Percentiles rank a stretch among this genome's conserved stretches.
Conservation (phyloP, 2,329 filamentous ascomycete genomes). For the Ascosphaera apis region DNA sequence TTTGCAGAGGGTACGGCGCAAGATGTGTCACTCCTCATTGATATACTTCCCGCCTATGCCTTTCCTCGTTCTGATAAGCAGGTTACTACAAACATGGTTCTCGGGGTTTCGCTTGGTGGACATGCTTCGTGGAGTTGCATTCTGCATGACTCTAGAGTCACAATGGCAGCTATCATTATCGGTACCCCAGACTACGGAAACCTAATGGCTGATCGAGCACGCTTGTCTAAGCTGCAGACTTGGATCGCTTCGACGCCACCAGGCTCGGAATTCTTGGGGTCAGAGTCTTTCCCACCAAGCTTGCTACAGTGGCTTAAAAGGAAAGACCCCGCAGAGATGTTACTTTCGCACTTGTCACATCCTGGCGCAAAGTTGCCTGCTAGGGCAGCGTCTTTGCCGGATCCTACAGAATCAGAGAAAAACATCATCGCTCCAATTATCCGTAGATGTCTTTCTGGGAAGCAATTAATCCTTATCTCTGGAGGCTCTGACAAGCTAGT, state of each 20-base stretch:
- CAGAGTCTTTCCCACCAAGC: slow-evolving; percentile 48
- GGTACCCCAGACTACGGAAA: slow-evolving; percentile 75
- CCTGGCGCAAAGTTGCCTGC: slow-evolving; percentile 8
- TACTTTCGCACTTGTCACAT: slow-evolving; percentile 32
- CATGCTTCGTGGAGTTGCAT: slow-evolving; percentile 72
- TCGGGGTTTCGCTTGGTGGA: slow-evolving; percentile 70
- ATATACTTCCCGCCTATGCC: slow-evolving; percentile 54
- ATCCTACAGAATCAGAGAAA: slow-evolving; percentile 21
- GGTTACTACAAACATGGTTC: slow-evolving; percentile 42
- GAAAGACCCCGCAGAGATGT: slow-evolving; percentile 51
- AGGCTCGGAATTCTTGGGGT: slow-evolving; percentile 47
- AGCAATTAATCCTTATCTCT: slow-evolving; percentile 29
- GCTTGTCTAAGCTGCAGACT: slow-evolving; percentile 39
- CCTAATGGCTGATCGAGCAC: slow-evolving; percentile 59
- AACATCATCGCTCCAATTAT: slow-evolving; percentile 21
- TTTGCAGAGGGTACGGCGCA: slow-evolving; percentile 37
- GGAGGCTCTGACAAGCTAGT: slow-evolving; percentile 37
- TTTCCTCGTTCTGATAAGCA: slow-evolving; percentile 28
- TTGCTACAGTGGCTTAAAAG: slow-evolving; percentile 40
- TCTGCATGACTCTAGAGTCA: slow-evolving; percentile 54
- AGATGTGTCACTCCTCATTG: slow-evolving; percentile 57
- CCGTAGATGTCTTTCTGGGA: slow-evolving; percentile 22
- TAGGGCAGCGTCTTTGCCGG: slow-evolving; percentile 13
- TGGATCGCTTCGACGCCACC: slow-evolving; percentile 33
- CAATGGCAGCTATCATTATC: slow-evolving; percentile 56